Evolutionary conservation across 2,329 filamentous ascomycete species (phyloP), one percentile per base, ranked within the genome.

Genomic region (Chaetomium sp.): DNA sequence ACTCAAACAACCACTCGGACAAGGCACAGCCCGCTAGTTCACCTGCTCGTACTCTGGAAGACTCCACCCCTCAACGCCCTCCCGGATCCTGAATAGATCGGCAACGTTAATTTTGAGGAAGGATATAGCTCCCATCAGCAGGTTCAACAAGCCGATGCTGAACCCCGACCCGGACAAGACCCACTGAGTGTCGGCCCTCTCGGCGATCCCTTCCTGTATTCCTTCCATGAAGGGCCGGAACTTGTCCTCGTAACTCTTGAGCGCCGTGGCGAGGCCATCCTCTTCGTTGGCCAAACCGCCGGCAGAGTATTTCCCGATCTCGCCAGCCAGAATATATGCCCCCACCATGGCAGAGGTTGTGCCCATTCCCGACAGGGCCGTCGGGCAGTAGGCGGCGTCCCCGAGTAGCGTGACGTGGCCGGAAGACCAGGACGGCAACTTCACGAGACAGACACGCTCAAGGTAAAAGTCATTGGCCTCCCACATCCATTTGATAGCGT

Each of bases 301-400:
- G 2, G 5, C 29, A 21, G 56, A 62, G 19, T 62, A 60, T 49
- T 58, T 60, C 38, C 55, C 63, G 33, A 70, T 65, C 72, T 85
- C 85, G 2, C 85, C 85, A 0, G 85, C 85, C 5, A 88, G 75
- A 2, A 85, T 73, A 70, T 87, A 87, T 0, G 83, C 82, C 0
- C 81, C 80, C 0, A 83, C 71, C 0, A 87, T 71, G 0, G 80
- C 79, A 0, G 76, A 70, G 1, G 80, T 81, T 0, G 83, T 85
- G 0, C 84, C 84, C 75, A 82, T 79, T 0, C 85, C 85, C 0
- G 80, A 81, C 4, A 81, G 67, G 0, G 80, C 78, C 0, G 79
- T 78, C 0, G 83, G 82, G 25, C 78, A 80, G 68, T 80, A 81
- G 0, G 75, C 84, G 2, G 85, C 83, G 67, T 88, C 85, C 0